Base-by-base conservation (phyloP, 192 early-diverging fungal species). In the Backusella morwellensis region DNA sequence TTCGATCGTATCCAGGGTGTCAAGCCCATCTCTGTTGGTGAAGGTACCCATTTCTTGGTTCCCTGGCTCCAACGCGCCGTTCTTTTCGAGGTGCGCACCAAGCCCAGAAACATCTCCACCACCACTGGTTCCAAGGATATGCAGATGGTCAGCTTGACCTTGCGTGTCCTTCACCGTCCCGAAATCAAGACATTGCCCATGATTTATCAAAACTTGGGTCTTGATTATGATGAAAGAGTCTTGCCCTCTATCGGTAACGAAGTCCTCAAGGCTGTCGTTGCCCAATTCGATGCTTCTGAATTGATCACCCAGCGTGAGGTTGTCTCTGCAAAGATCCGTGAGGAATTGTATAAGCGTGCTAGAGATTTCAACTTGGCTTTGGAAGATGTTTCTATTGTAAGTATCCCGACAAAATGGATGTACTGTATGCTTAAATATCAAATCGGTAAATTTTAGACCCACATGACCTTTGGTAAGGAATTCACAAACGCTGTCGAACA, bases 71-170 rank as follows among this genome's bases (percentile, higher is more conserved):
- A 99, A 85, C 88, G 91, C 26, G 92, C 97, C 3, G 89, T 97
- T 52, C 79, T 92, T 66, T 97, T 91, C 73, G 98, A 99, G 82
- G 94, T 97, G 56, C 96, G 98, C 72, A 97, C 94, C 67, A 92
- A 92, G 77, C 98, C 98, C 59, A 92, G 98, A 78, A 93, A 98
- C 86, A 99, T 99, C 82, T 95, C 95, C 44, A 98, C 98, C 76
- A 98, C 95, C 1, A 99, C 98, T n/a, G 98, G 97, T 66, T 98
- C 97, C 67, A 97, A 97, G 88, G 98, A 99, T 83, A 98, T 99
- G 98, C 98, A 99, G 80, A 96, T 95, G 93, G 94, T 98, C 15
- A 94, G 92, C 38, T 90, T 98, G 80, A 97, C 95, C 71, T 87
- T 97, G 66, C 93, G 95, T 87, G 95, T 97, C 29, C 86, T 96